Percentiles rank a stretch among this genome's conserved stretches.
These are phyloP conservation scores for Stagonosporopsis cucurbitacearum DNA, from an alignment of 2,329 filamentous ascomycete species.

Conservation along the genomic window DNA sequence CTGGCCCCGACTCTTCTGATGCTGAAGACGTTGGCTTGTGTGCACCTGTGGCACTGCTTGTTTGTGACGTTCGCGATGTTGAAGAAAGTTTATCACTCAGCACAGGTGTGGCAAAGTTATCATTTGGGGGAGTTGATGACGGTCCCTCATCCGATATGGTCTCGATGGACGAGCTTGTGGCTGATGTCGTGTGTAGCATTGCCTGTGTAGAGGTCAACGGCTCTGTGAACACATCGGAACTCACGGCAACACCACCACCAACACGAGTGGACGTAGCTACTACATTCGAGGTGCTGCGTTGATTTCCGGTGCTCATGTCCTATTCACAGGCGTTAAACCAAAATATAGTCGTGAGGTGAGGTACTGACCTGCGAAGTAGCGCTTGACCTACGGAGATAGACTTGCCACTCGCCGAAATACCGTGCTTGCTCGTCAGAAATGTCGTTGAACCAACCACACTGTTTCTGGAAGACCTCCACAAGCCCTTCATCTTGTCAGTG, in stretches of 20 bases:
- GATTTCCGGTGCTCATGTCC: neutral
- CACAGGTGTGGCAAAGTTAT: neutral
- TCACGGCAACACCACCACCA: neutral
- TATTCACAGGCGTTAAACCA: neutral
- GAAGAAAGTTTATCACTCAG: neutral
- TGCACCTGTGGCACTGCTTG: neutral
- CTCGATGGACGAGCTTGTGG: neutral
- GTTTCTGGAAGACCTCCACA: neutral
- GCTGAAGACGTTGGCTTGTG: neutral
- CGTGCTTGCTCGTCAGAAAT: neutral
- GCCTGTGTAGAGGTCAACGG: neutral
- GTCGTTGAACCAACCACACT: neutral
- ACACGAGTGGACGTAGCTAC: neutral
- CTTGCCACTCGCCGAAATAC: constrained; percentile 2
- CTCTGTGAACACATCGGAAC: neutral
- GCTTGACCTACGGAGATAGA: neutral
- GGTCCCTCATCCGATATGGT: neutral
- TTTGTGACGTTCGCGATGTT: neutral
- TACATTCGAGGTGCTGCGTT: neutral
- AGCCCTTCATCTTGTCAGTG: neutral
- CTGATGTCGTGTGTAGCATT: neutral
- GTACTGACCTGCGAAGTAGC: neutral
- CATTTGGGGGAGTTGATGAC: neutral
- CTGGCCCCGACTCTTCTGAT: neutral
- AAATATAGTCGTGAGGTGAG: too few species aligned